A percentile compares a stretch with the other conserved stretches of the same genome.
These are phyloP conservation scores for Chaetomiaceae sp. DNA, from an alignment of 2,329 filamentous ascomycete species.

Conservation along the genomic window DNA sequence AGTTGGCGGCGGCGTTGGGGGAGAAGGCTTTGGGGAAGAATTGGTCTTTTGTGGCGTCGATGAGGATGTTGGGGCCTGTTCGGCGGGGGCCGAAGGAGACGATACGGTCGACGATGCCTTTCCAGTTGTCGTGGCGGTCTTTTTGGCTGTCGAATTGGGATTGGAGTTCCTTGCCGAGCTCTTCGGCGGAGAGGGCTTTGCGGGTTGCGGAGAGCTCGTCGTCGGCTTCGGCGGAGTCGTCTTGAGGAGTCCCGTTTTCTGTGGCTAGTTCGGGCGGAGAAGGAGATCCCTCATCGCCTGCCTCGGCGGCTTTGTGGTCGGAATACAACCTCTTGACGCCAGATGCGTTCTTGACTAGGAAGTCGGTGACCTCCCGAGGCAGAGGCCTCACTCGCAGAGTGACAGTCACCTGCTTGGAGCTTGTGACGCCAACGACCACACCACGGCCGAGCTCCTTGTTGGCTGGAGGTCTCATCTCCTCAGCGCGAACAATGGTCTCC, in stretches of 20 bases:
- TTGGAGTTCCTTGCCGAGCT: slow-evolving; percentile 72
- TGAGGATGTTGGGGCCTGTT: slow-evolving; percentile 80
- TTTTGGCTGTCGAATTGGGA: slow-evolving; percentile 66
- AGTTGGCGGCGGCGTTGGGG: slow-evolving; percentile 27
- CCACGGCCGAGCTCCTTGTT: slow-evolving; percentile 85
- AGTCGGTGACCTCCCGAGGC: slow-evolving; percentile 73
- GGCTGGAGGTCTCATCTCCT: slow-evolving; percentile 87
- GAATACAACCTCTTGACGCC: slow-evolving; percentile 77
- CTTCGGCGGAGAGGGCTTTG: slow-evolving; percentile 62
- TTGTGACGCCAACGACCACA: slow-evolving; percentile 67
- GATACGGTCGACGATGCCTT: slow-evolving; percentile 71
- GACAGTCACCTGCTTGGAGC: slow-evolving; percentile 80
- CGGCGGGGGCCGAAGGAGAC: slow-evolving; percentile 84
- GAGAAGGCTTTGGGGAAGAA: slow-evolving; percentile 68
- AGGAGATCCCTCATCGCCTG: slow-evolving; percentile 17
- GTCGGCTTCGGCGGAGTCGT: slow-evolving; percentile 47
- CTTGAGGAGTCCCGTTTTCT: slow-evolving; percentile 27
- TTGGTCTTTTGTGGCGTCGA: slow-evolving; percentile 72
- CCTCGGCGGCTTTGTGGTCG: slow-evolving; percentile 55
- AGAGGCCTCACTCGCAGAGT: slow-evolving; percentile 74
- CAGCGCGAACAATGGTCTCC: slow-evolving; percentile 80
- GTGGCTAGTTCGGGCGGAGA: slow-evolving; percentile 22
- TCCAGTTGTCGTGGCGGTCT: slow-evolving; percentile 67
- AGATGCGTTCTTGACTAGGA: slow-evolving; percentile 72
- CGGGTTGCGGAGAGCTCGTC: slow-evolving; percentile 52